A percentile compares a stretch with the other conserved stretches of the same genome.
Conservation (phyloP, 495 filamentous ascomycete species). For the Achaetomiella virescens region DNA sequence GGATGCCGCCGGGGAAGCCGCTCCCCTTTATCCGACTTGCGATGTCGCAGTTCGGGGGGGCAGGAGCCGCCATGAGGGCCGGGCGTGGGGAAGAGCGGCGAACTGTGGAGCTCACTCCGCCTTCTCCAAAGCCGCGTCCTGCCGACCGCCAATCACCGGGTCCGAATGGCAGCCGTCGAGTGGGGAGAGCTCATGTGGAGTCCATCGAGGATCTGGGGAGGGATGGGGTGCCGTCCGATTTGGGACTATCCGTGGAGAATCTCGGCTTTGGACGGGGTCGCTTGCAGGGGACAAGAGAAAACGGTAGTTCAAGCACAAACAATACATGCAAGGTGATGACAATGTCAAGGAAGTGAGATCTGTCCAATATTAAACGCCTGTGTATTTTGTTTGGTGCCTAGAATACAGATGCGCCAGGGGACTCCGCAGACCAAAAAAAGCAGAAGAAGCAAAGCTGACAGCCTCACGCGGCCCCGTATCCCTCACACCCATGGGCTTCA, state of each 20-base stretch:
- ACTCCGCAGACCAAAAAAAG: constrained; percentile 14
- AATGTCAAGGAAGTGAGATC: too few species aligned
- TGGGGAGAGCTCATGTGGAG: constrained; percentile 6
- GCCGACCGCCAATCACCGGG: constrained; percentile 16
- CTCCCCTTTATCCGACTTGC: constrained; percentile 18
- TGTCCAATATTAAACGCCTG: constrained; percentile 12
- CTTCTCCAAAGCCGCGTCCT: constrained; percentile 17
- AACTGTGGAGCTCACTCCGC: constrained; percentile 5
- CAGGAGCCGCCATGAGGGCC: background rate
- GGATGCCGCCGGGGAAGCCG: background rate
- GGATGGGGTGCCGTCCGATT: background rate
- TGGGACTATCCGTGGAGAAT: background rate
- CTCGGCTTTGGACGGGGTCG: background rate
- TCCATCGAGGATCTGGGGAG: constrained; percentile 10
- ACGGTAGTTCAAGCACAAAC: too few species aligned
- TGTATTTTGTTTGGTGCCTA: constrained; percentile 22
- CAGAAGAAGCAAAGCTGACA: constrained; percentile 9
- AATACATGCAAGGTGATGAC: too few species aligned
- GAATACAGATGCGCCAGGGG: constrained; percentile 19
- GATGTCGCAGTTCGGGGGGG: background rate
- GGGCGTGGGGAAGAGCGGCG: constrained; percentile 9
- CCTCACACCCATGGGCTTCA: background rate
- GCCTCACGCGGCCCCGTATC: background rate
- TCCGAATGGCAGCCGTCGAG: constrained; percentile 1
- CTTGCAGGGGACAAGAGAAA: too few species aligned